Evolutionary conservation across 345 rosid genomes (phyloP).

Genomic region (Carallia brachiata): DNA sequence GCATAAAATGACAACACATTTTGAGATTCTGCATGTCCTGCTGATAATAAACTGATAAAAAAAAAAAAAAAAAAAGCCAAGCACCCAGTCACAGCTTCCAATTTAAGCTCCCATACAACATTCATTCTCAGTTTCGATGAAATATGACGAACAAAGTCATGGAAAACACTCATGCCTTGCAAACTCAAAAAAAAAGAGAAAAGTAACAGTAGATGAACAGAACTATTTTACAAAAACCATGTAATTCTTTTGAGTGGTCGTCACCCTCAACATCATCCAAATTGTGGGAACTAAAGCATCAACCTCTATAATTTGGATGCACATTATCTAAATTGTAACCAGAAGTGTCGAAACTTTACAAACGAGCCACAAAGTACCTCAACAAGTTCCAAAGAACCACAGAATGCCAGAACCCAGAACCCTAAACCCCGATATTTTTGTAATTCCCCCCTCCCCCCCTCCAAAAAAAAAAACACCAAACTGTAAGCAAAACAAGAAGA

Average conservation of each 20-base stretch:
- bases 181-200: background rate
- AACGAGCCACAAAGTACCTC: background rate
- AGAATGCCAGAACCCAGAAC: background rate
- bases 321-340: background rate
- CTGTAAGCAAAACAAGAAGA: background rate
- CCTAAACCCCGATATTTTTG: conserved; percentile 1
- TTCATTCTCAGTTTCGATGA: no score
- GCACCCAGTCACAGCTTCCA: background rate
- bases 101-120: background rate
- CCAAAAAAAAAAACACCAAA: background rate
- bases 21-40: background rate
- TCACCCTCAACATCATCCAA: background rate
- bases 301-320: background rate
- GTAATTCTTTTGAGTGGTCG: background rate
- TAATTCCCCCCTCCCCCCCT: background rate
- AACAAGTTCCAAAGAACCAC: background rate
- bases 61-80: background rate
- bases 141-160: background rate
- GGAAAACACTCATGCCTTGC: background rate
- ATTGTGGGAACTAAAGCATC: background rate
- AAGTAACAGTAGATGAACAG: background rate
- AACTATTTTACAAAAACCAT: background rate
- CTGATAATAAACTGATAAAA: background rate
- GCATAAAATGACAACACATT: background rate
- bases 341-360: background rate